Evolutionary conservation across 495 filamentous ascomycete species (phyloP).

Genomic region (Aspergillus saccharolyticus): DNA sequence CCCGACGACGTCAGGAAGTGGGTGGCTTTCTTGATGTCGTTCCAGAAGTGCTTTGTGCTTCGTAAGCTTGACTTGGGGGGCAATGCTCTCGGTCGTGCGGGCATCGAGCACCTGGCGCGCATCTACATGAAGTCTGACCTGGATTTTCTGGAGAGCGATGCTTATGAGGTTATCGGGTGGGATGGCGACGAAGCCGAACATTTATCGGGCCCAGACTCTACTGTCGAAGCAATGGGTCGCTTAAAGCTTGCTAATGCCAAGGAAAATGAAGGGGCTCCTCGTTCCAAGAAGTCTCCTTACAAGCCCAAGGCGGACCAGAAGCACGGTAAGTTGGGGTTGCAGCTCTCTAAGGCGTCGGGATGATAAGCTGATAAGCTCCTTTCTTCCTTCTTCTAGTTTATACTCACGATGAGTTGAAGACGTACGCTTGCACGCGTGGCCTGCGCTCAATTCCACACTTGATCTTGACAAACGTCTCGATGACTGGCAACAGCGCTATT

Average conservation of each 20-base stretch:
- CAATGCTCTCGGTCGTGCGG: slow-evolving; percentile 37
- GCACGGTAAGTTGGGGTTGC: slow-evolving; percentile 10
- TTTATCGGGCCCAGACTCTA: background rate
- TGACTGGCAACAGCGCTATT: slow-evolving; percentile 36
- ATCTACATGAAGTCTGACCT: slow-evolving; percentile 39
- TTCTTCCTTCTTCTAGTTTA: background rate
- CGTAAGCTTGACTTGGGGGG: slow-evolving; percentile 41
- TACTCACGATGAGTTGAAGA: slow-evolving; percentile 18
- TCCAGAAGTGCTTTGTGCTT: slow-evolving; percentile 39
- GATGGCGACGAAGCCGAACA: slow-evolving; percentile 6
- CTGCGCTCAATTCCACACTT: slow-evolving; percentile 45
- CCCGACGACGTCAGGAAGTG: slow-evolving; percentile 34
- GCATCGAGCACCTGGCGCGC: slow-evolving; percentile 40
- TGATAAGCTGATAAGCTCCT: background rate
- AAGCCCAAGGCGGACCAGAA: slow-evolving; percentile 19
- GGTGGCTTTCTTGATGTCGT: slow-evolving; percentile 39
- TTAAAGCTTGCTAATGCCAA: slow-evolving; percentile 11
- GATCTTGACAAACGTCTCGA: slow-evolving; percentile 30
- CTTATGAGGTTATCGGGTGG: slow-evolving; percentile 11
- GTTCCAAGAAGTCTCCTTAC: slow-evolving; percentile 14
- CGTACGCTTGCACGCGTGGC: slow-evolving; percentile 34
- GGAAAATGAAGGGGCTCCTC: slow-evolving; percentile 12
- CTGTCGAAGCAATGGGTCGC: slow-evolving; percentile 2
- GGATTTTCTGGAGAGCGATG: slow-evolving; percentile 24
- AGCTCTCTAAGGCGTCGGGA: background rate